A percentile compares a stretch with the other conserved stretches of the same genome.
Evolutionary conservation across 371 early-diverging fungal genomes (phyloP).

Genomic region (Mortierella sp.): DNA sequence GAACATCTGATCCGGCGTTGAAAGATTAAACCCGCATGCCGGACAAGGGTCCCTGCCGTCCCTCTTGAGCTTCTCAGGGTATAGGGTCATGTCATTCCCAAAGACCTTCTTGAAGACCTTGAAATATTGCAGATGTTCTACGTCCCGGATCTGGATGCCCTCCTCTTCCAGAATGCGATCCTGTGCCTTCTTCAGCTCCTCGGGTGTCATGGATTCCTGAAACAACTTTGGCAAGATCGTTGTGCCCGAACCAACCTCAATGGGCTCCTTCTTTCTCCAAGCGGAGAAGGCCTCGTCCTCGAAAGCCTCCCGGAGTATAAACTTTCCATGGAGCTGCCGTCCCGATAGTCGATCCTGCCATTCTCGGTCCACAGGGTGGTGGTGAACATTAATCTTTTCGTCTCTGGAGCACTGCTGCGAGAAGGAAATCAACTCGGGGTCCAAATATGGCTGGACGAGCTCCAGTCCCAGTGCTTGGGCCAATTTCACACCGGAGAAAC

Average conservation of each 20-base stretch:
- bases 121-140: conserved; percentile 65
- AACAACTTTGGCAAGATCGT: conserved; percentile 60
- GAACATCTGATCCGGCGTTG: conserved; percentile 57
- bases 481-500: conserved; percentile 59
- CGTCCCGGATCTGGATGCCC: conserved; percentile 62
- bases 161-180: conserved; percentile 41
- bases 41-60: conserved; percentile 63
- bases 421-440: conserved; percentile 58
- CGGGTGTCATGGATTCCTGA: conserved; percentile 31
- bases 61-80: conserved; percentile 36
- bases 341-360: conserved; percentile 54
- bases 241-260: conserved; percentile 66
- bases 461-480: conserved; percentile 54
- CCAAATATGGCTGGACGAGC: conserved; percentile 63
- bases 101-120: conserved; percentile 56
- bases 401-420: conserved; percentile 56
- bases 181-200: conserved; percentile 41
- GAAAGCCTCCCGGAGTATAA: conserved; percentile 62
- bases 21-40: conserved; percentile 63
- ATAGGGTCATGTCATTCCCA: conserved; percentile 31
- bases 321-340: conserved; percentile 62
- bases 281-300: conserved; percentile 61
- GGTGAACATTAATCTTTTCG: conserved; percentile 55
- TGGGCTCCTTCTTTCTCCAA: conserved; percentile 67
- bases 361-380: conserved; percentile 24